Base-by-base conservation (phyloP, 305 asterid genomes). In the Striga hermonthica region DNA sequence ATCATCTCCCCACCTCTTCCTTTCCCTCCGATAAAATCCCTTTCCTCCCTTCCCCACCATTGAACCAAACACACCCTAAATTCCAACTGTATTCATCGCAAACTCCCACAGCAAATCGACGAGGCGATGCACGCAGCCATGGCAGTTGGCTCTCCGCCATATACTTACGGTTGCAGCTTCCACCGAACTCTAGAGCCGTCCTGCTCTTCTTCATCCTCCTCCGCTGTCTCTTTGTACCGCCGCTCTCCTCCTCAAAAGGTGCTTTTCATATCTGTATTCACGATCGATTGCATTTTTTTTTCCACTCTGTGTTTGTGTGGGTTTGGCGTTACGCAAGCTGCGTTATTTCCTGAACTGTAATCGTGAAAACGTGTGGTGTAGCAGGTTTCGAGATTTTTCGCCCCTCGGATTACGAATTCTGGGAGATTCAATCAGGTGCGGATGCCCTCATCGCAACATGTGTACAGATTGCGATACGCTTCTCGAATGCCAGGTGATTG, bases 311-410 rank as follows among this genome's bases (percentile, higher is more conserved):
- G 28, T 53, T 22, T 15, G 13, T 4, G 28, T 47, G 14, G 12
- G 11, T 47, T 67, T 12, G 1, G 31, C 56, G 48, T 4, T 66
- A n/a, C 50, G 66, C 7, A 5, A n/a, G 57, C 62, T 50, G 65
- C n/a, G 15, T 15, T 56, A n/a, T 10, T 12, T 54, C 12, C 48
- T 5, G 43, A 38, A 45, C 70, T 49, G 0, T 50, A 57, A 28
- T 61, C 64, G 43, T 64, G 56, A 38, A 13, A 38, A 64, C 45
- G 28, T 6, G 36, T 13, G 34, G 31, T 71, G 65, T 43, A 62
- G 74, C 79, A 90, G 95, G 84, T 62, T 64, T 80, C 83, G 4
- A 78, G 81, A 50, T 82, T 82, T 68, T 68, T 72, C 59, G 79
- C 84, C 35, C 34, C 75, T 73, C 82, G 76, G 57, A 50, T 76